These are phyloP conservation scores for Panicum hallii DNA, from an alignment of 202 grass and related monocot species.

Conservation along the genomic window DNA sequence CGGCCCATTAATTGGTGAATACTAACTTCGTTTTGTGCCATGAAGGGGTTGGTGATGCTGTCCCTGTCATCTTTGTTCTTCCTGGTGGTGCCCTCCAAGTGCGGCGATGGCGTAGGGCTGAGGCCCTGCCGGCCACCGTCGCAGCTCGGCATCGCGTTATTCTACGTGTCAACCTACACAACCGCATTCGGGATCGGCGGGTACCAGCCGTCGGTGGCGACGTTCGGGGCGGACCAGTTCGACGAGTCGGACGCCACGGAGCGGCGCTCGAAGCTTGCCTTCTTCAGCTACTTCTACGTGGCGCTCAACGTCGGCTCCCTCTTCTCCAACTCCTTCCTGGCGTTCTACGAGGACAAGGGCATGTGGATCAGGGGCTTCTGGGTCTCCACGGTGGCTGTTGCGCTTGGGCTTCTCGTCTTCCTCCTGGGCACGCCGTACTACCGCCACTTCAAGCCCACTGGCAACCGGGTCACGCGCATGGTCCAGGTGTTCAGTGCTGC, in stretches of 20 bases:
- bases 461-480: constrained; percentile 78
- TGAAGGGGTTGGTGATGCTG: constrained; percentile 64
- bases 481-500: constrained; percentile 65
- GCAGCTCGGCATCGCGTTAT: constrained; percentile 46
- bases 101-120: constrained; percentile 40
- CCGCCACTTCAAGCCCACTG: constrained; percentile 64
- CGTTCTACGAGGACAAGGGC: constrained; percentile 77
- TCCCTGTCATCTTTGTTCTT: constrained; percentile 64
- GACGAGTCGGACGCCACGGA: constrained; percentile 66
- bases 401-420: constrained; percentile 64
- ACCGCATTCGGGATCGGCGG: constrained; percentile 77
- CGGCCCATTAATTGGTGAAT: too few relatives aligned
- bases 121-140: constrained; percentile 41
- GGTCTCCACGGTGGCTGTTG: constrained; percentile 55
- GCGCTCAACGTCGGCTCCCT: constrained; percentile 78
- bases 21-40: background rate
- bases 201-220: constrained; percentile 78
- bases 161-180: constrained; percentile 76
- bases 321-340: constrained; percentile 72
- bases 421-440: constrained; percentile 61
- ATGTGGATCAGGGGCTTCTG: constrained; percentile 75
- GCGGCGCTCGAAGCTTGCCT: constrained; percentile 64
- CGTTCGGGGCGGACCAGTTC: constrained; percentile 82
- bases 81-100: constrained; percentile 71
- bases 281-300: constrained; percentile 94